Evolutionary conservation across 1,284 basidiomycete genomes (phyloP).

Genomic region (Puccinia sorghi): DNA sequence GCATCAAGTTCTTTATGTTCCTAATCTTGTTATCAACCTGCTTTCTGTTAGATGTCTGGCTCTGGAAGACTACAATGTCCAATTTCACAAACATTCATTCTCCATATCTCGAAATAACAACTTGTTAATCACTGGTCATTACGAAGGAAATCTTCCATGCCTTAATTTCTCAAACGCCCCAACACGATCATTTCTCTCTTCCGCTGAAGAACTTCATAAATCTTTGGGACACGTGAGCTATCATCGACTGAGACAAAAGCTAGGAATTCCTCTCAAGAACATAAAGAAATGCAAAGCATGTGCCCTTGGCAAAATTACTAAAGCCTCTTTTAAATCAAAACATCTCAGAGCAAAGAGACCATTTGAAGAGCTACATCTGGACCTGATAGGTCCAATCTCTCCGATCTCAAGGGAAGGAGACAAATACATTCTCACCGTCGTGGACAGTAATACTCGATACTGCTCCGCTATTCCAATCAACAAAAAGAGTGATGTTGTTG

Average conservation of each 20-base stretch:
- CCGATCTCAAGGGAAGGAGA: background rate
- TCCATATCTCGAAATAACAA: no score
- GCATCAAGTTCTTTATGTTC: background rate
- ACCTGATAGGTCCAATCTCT: background rate
- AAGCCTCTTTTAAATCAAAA: background rate
- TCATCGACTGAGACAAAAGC: background rate
- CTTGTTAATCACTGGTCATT: no score
- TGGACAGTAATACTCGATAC: background rate
- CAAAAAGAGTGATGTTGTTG: background rate
- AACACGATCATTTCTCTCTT: background rate
- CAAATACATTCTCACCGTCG: background rate
- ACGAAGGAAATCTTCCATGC: background rate
- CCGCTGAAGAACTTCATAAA: background rate
- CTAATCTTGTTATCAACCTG: background rate
- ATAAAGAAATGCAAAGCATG: background rate
- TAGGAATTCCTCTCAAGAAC: background rate
- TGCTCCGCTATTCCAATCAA: slow-evolving; percentile 6
- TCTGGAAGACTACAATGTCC: background rate
- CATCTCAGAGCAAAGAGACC: background rate
- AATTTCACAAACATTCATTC: background rate
- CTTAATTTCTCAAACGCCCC: background rate
- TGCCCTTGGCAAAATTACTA: background rate
- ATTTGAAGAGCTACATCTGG: background rate
- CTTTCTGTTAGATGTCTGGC: background rate
- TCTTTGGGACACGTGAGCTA: slow-evolving; percentile 13